Conservation (phyloP, 371 early-diverging fungal species). For the Massospora cicadina region DNA sequence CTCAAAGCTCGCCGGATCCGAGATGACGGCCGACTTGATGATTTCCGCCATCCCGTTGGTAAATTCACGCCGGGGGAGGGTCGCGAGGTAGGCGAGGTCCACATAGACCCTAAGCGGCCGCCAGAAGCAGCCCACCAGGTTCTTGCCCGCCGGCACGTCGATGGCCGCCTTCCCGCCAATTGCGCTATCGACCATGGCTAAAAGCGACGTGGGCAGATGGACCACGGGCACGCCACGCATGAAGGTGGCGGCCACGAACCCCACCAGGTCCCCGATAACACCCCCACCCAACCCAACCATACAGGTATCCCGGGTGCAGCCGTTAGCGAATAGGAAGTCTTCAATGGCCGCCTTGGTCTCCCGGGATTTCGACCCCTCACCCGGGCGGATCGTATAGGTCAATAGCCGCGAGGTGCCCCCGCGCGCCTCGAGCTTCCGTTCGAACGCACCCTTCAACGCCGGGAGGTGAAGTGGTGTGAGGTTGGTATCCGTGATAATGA, state of each 20-base stretch:
- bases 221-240: constrained; percentile 92
- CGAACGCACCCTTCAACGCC: constrained; percentile 24
- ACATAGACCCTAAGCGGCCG: constrained; percentile 88
- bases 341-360: constrained; percentile 74
- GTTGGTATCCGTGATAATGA: constrained; percentile 77
- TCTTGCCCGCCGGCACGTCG: constrained; percentile 90
- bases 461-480: constrained; percentile 58
- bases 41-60: constrained; percentile 95
- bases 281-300: constrained; percentile 93
- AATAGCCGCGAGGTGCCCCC: constrained; percentile 23
- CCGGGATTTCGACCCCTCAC: constrained; percentile 80
- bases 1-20: constrained; percentile 69
- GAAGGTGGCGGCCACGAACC: constrained; percentile 92
- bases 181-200: constrained; percentile 96
- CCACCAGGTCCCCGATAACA: constrained; percentile 90
- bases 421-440: constrained; percentile 17
- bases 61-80: constrained; percentile 85
- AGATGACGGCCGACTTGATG: constrained; percentile 94
- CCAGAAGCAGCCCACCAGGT: constrained; percentile 92
- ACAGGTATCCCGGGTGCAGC: constrained; percentile 85
- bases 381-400: constrained; percentile 70
- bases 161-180: constrained; percentile 96
- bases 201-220: constrained; percentile 87
- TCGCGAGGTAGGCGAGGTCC: constrained; percentile 67
- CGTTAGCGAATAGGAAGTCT: constrained; percentile 70